Evolutionary conservation across 2,329 filamentous ascomycete species (phyloP), one percentile per base, ranked within the genome.

Genomic region (Arthrobotrys conoides): DNA sequence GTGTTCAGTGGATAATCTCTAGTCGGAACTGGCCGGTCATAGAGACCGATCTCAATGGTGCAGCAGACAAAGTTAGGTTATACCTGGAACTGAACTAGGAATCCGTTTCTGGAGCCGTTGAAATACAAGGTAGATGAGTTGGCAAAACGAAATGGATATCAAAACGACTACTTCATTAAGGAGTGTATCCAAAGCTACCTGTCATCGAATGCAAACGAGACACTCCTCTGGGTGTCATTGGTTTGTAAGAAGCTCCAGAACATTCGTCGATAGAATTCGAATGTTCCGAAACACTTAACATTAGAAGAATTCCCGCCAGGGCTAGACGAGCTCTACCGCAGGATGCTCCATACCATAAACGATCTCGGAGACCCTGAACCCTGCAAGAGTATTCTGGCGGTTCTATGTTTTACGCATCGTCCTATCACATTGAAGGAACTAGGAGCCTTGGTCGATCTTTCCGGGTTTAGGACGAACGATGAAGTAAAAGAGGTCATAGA

Each of bases 191-290:
- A 72, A n/a, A 67, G 84, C 76, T 68, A 86, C 1, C 48, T 22
- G 0, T 46, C 27, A 30, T 30, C 27, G 2, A 85, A 86, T 38
- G 82, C 85, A 5, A 77, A 85, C 16, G 82, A 80, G 6, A 87
- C 85, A 0, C 86, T 86, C 66, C 84, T 87, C 33, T 87, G 85
- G 86, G 85, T 86, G 22, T 83, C 85, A 18, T 82, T 86, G 49
- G 85, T 85, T 9, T 85, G 82, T 70, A 70, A 85, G 80, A 75
- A 82, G 8, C 83, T 86, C 8, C 69, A 59, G 30, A 68, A 82
- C 0, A 66, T 80, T 3, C 66, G 83, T n/a, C n/a, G n/a, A n/a
- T n/a, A n/a, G n/a, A n/a, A n/a, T n/a, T n/a, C n/a, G n/a, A n/a
- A n/a, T n/a, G n/a, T n/a, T n/a, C n/a, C n/a, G 20, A 76, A 81